phyloP scores from a whole-genome alignment of 106 monocot species.

The Apostasia ramifera region DNA sequence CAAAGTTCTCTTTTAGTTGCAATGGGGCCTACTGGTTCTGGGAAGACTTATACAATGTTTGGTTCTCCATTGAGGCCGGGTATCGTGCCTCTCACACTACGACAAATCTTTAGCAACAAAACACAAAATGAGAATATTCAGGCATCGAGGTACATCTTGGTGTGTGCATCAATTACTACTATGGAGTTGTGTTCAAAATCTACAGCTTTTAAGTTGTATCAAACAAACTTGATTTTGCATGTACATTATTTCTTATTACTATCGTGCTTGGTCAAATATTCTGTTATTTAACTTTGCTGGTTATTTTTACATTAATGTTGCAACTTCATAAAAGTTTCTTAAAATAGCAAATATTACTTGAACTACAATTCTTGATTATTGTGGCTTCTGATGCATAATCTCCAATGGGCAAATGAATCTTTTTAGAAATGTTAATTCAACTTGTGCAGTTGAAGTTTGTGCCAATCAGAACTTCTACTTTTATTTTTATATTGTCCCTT shows the following conservation, averaged over 20 bases:
- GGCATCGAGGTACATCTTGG: slow-evolving; percentile 19
- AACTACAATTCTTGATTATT: too few relatives aligned
- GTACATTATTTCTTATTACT: too few relatives aligned
- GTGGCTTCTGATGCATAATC: too few relatives aligned
- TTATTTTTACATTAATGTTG: not conserved
- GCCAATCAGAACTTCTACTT: too few relatives aligned
- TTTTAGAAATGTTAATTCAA: too few relatives aligned
- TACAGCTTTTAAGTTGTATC: too few relatives aligned
- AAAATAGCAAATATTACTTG: not conserved
- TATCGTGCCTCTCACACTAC: slow-evolving; percentile 51
- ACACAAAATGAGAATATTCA: slow-evolving; percentile 7
- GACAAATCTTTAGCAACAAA: slow-evolving; percentile 33
- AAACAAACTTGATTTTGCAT: too few relatives aligned
- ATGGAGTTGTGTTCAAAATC: too few relatives aligned
- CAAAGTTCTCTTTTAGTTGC: slow-evolving; percentile 75
- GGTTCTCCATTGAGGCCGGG: slow-evolving; percentile 64
- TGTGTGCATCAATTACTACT: not conserved
- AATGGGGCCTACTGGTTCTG: slow-evolving; percentile 88
- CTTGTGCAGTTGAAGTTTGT: too few relatives aligned
- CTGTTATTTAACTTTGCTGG: too few relatives aligned
- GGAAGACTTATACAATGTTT: slow-evolving; percentile 91
- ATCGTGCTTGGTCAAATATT: too few relatives aligned
- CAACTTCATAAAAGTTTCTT: not conserved
- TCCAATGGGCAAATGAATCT: too few relatives aligned
- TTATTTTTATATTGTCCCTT: not conserved